Conservation (phyloP, 192 early-diverging fungal species). For the Coemansia aciculifera region DNA sequence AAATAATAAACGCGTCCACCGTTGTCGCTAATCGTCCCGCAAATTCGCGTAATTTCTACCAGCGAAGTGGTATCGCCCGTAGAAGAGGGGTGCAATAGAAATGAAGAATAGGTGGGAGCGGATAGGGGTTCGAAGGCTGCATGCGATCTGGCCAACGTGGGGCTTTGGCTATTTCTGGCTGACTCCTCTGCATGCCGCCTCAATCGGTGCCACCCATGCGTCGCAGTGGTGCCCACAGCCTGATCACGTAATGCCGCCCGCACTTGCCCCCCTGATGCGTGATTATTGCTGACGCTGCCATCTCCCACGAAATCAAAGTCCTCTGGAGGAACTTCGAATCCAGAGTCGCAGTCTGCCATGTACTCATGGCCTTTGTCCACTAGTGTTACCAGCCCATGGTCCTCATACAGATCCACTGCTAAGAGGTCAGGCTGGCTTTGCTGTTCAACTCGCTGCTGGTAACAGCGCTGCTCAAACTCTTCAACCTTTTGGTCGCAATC, state of each 20-base stretch:
- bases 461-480: constrained; percentile 38
- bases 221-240: not conserved
- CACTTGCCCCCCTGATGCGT: not conserved
- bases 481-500: constrained; percentile 11
- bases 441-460: constrained; percentile 14
- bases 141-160: not conserved
- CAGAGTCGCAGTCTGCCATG: constrained; percentile 5
- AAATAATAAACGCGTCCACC: constrained; percentile 26
- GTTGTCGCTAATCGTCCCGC: constrained; percentile 14
- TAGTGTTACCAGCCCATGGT: constrained; percentile 38
- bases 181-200: not conserved
- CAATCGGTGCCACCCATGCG: constrained; percentile 33
- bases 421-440: not conserved
- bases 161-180: not conserved
- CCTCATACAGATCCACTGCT: constrained; percentile 25
- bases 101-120: not conserved
- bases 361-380: constrained; percentile 26
- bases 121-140: not conserved
- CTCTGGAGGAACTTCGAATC: constrained; percentile 15
- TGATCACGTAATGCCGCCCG: not conserved
- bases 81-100: not conserved
- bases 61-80: not conserved
- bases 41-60: constrained; percentile 8
- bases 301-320: constrained; percentile 30
- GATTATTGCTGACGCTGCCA: not conserved